Evolutionary conservation across 176 grass and related monocot species (phyloP).

Genomic region (Bolboschoenus planiculmis): DNA sequence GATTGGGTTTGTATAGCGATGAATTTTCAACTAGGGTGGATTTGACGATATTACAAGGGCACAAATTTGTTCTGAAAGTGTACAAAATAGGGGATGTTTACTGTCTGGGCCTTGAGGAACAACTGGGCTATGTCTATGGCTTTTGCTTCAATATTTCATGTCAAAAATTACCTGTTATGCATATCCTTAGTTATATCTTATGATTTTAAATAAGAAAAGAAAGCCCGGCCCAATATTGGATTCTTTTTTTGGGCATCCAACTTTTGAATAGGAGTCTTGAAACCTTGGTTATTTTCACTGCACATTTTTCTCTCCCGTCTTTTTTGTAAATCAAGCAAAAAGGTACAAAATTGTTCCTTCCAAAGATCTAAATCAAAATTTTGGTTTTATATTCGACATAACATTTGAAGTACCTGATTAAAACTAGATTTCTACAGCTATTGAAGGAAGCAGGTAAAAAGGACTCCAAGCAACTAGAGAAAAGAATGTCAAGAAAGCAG

Average conservation of each 20-base stretch:
- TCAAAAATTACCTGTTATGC: background rate
- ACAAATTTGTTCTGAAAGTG: background rate
- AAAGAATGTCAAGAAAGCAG: conserved; percentile 64
- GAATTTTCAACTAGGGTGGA: background rate
- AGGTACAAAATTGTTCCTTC: background rate
- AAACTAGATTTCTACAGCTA: conserved; percentile 36
- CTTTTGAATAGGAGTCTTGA: background rate
- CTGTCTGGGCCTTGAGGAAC: background rate
- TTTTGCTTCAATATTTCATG: background rate
- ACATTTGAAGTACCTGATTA: background rate
- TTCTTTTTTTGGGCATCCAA: background rate
- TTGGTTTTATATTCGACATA: background rate
- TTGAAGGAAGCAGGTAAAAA: conserved; percentile 37
- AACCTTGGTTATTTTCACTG: too few relatives aligned
- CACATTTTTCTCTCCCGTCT: background rate
- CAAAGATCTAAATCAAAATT: background rate
- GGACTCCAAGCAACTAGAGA: conserved; percentile 35
- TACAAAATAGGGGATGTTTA: background rate
- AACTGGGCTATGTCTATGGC: background rate
- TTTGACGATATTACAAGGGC: background rate
- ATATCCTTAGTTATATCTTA: background rate
- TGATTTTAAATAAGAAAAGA: background rate
- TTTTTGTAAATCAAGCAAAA: background rate
- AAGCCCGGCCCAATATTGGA: background rate
- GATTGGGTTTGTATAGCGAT: background rate